A percentile compares a stretch with the other conserved stretches of the same genome.
Conservation (phyloP, 257 asterid genomes). For the Gentiana straminea region DNA sequence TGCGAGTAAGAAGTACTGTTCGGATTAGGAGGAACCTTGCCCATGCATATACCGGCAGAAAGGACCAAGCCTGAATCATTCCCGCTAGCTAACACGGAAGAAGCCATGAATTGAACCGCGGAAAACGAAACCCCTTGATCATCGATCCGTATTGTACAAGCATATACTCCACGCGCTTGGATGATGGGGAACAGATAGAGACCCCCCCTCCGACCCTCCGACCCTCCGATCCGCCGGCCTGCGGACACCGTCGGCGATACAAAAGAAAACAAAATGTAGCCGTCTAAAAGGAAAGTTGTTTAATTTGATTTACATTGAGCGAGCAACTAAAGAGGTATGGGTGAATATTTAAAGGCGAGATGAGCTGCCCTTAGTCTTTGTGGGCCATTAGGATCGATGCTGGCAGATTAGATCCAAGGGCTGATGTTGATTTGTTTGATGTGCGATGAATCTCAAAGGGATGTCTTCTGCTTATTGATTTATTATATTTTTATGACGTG, state of each 20-base stretch:
- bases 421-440: slow-evolving; percentile 30
- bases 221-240: slow-evolving; percentile 10
- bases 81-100: slow-evolving; percentile 77
- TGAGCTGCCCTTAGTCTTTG: slow-evolving; percentile 59
- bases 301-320: slow-evolving; percentile 50
- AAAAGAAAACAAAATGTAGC: neutral
- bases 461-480: slow-evolving; percentile 42
- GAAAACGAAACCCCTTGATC: slow-evolving; percentile 31
- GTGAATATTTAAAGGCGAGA: slow-evolving; percentile 71
- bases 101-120: slow-evolving; percentile 65
- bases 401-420: slow-evolving; percentile 30
- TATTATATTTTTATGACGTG: slow-evolving; percentile 46
- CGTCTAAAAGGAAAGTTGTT: neutral
- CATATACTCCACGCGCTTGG: slow-evolving; percentile 18
- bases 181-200: slow-evolving; percentile 4
- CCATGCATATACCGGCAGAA: slow-evolving; percentile 51
- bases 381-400: slow-evolving; percentile 21
- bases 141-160: slow-evolving; percentile 20
- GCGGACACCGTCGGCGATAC: neutral
- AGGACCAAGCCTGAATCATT: slow-evolving; percentile 85
- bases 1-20: slow-evolving; percentile 22
- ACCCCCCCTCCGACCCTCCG: slow-evolving; percentile 1
- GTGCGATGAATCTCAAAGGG: slow-evolving; percentile 63
- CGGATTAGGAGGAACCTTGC: slow-evolving; percentile 34
- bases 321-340: slow-evolving; percentile 38